Conservation (phyloP, 345 rosid genomes). For the Pistacia vera region DNA sequence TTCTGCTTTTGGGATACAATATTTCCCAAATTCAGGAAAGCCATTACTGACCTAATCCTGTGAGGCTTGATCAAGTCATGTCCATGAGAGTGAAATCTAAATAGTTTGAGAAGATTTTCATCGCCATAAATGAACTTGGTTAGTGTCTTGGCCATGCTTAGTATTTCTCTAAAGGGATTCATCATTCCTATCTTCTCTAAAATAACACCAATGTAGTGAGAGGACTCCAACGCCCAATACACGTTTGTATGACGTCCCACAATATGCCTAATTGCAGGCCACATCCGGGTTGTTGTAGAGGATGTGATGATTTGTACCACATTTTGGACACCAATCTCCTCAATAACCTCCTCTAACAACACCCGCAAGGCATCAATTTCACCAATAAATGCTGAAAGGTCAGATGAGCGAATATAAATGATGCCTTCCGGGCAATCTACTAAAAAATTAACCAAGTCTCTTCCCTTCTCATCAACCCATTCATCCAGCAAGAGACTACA, state of each 20-base stretch:
- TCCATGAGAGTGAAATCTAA: slow-evolving; percentile 26
- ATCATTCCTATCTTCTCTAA: slow-evolving; percentile 39
- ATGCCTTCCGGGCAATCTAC: slow-evolving; percentile 57
- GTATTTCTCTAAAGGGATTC: slow-evolving; percentile 21
- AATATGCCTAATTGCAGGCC: slow-evolving; percentile 40
- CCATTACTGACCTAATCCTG: slow-evolving; percentile 37
- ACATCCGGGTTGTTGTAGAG: slow-evolving; percentile 57
- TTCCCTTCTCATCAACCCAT: slow-evolving; percentile 56
- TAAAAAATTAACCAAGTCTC: slow-evolving; percentile 47
- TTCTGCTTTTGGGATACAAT: slow-evolving; percentile 40
- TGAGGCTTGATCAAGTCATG: slow-evolving; percentile 35
- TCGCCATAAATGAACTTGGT: slow-evolving; percentile 37
- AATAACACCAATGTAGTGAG: slow-evolving; percentile 61
- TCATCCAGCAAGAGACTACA: slow-evolving; percentile 71
- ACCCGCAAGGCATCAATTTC: slow-evolving; percentile 32
- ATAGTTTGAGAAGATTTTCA: slow-evolving; percentile 27
- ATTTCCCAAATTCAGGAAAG: slow-evolving; percentile 47
- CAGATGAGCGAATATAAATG: slow-evolving; percentile 46
- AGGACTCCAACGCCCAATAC: slow-evolving; percentile 61
- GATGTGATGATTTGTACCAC: slow-evolving; percentile 53
- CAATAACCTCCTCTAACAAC: slow-evolving; percentile 41
- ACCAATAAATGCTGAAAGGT: slow-evolving; percentile 33
- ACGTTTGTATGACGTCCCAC: slow-evolving; percentile 24
- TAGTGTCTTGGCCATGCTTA: slow-evolving; percentile 42
- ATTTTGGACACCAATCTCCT: slow-evolving; percentile 52